These are phyloP conservation scores for Brettanomyces naardenensis DNA, from an alignment of 805 yeast species.

Conservation along the genomic window DNA sequence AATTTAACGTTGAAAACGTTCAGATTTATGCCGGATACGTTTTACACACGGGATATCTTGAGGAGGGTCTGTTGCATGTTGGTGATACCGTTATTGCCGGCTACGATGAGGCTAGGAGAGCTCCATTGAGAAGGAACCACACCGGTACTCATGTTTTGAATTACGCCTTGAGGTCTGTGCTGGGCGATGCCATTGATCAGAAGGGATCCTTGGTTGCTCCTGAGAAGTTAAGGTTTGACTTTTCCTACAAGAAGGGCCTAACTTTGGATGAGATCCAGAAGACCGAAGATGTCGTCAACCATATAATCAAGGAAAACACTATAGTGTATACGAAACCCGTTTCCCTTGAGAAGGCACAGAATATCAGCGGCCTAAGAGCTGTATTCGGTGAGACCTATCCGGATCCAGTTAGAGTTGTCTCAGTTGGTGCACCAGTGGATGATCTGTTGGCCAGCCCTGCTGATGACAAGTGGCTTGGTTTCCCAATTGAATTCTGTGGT, in stretches of 20 bases:
- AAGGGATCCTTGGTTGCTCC: slow-evolving; percentile 95
- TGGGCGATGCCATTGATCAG: slow-evolving; percentile 88
- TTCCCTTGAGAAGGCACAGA: slow-evolving; percentile 59
- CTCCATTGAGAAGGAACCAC: slow-evolving; percentile 96
- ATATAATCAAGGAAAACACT: slow-evolving; percentile 61
- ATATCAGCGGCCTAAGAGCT: slow-evolving; percentile 84
- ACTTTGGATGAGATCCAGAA: slow-evolving; percentile 59
- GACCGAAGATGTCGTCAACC: slow-evolving; percentile 70
- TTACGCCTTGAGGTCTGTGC: slow-evolving; percentile 74
- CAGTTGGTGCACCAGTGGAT: slow-evolving; percentile 86
- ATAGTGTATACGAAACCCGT: slow-evolving; percentile 81
- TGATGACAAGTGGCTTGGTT: slow-evolving; percentile 65
- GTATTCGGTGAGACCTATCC: slow-evolving; percentile 99
- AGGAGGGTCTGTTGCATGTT: slow-evolving; percentile 66
- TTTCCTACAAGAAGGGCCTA: slow-evolving; percentile 85
- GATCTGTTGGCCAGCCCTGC: slow-evolving; percentile 67
- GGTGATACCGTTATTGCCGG: slow-evolving; percentile 74
- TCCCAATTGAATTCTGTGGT: slow-evolving; percentile 95
- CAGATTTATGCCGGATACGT: slow-evolving; percentile 93
- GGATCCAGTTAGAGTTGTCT: slow-evolving; percentile 96
- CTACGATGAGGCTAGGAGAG: slow-evolving; percentile 87
- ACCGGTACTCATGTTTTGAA: slow-evolving; percentile 96
- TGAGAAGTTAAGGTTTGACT: slow-evolving; percentile 93
- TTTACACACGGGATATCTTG: slow-evolving; percentile 82
- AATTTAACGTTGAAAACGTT: slow-evolving; percentile 85